Base-by-base conservation (phyloP, 805 yeast species). In the Hyphopichia homilentoma region DNA sequence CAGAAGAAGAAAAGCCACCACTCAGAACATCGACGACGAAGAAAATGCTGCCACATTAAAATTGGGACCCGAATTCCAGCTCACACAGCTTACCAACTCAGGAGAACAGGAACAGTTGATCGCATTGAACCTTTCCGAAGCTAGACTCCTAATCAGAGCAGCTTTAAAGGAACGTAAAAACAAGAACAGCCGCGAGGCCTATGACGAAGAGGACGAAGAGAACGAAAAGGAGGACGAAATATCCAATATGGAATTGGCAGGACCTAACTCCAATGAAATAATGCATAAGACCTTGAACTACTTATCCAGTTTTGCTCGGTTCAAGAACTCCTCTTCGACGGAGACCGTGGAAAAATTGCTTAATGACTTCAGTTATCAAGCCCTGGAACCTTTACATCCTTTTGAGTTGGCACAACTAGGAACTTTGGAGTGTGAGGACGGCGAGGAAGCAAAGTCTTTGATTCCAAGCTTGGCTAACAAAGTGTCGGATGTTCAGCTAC, bases 371-470 rank as follows among this genome's bases (percentile, higher is more conserved):
- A 64, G 75, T 25, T 35, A 42, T 15, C 56, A 51, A 36, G 81
- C 78, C 17, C 31, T 57, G 1, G 65, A 65, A 39, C 68, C 70
- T 11, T 61, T 93, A 48, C 98, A 93, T 65, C 97, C 98, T 1
- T 93, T 93, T 57, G 98, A 93, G 62, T 69, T 86, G 34, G 95
- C 97, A 1, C 97, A 93, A 60, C 65, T 83, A 39, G 90, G 94
- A 0, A 85, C 95, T 3, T 70, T 90, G 40, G 84, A 93, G 19
- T 89, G 97, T 61, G 98, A 90, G 52, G 97, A 90, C 41, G 88
- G 95, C 5, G 98, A 85, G 52, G 98, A 93, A 66, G 97, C 97
- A 22, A 86, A 86, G 61, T 85, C 96, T 12, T 70, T 93, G 50
- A 81, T 93, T 37, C 97, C 98, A 29, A 84, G 95, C 58, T 70